Conservation (phyloP, 2,329 filamentous ascomycete species). For the Aspergillus sp. region DNA sequence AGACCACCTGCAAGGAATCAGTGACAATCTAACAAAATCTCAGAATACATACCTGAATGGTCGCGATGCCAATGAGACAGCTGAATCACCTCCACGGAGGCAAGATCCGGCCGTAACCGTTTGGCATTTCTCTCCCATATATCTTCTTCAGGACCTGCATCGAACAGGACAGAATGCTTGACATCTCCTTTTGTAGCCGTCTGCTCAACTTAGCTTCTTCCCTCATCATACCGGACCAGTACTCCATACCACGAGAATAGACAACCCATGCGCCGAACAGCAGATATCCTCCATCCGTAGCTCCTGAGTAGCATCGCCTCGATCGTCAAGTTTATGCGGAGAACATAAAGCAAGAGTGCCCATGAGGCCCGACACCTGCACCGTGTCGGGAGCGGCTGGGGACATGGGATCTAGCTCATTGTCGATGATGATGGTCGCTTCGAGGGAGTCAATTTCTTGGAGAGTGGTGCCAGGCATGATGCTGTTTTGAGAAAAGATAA, state of each 20-base stretch:
- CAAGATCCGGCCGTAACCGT: conserved; percentile 40
- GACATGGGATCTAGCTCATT: conserved; percentile 54
- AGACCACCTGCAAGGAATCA: conserved; percentile 38
- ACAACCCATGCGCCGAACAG: conserved; percentile 52
- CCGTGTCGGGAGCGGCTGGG: conserved; percentile 38
- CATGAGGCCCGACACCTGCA: conserved; percentile 41
- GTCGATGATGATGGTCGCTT: conserved; percentile 49
- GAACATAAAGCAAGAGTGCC: conserved; percentile 37
- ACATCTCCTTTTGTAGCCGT: conserved; percentile 43
- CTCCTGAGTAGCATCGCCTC: conserved; percentile 42
- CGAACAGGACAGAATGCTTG: conserved; percentile 49
- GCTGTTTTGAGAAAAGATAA: too few relatives aligned
- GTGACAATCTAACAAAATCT: neutral
- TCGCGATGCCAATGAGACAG: conserved; percentile 54
- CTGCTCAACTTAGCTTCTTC: conserved; percentile 20
- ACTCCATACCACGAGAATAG: conserved; percentile 44
- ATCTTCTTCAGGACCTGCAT: conserved; percentile 50
- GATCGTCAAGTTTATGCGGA: conserved; percentile 24
- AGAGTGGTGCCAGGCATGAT: conserved; percentile 14
- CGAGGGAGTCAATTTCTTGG: conserved; percentile 43
- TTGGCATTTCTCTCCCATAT: conserved; percentile 48
- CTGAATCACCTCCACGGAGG: conserved; percentile 44
- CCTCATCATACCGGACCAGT: neutral
- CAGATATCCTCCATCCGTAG: conserved; percentile 48
- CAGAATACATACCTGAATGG: conserved; percentile 41